Conservation (phyloP, 441 rosid species). For the Pelargonium australe region DNA sequence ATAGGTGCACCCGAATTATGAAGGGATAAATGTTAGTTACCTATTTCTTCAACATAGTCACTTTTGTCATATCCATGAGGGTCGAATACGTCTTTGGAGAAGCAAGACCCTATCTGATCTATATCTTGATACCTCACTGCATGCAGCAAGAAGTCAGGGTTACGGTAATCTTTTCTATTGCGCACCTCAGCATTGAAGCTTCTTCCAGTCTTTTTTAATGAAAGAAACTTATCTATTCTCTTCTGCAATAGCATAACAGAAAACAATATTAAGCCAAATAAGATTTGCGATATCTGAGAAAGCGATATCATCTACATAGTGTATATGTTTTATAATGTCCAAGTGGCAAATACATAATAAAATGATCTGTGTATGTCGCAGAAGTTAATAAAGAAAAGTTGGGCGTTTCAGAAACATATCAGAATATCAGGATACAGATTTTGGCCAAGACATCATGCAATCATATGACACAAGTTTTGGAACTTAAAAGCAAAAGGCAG, state of each 20-base stretch:
- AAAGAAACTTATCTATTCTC: conserved; percentile 69
- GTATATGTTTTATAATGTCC: background rate
- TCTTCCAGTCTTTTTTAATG: conserved; percentile 70
- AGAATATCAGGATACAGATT: background rate
- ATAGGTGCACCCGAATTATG: too few species aligned
- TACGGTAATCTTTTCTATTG: conserved; percentile 85
- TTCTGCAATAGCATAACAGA: conserved; percentile 41
- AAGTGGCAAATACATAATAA: background rate
- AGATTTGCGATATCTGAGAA: conserved; percentile 3
- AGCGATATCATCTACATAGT: background rate
- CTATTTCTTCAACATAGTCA: conserved; percentile 77
- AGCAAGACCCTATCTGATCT: conserved; percentile 90
- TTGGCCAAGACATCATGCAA: background rate
- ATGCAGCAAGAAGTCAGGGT: conserved; percentile 87
- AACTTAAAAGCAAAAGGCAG: too few species aligned
- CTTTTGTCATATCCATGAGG: conserved; percentile 87
- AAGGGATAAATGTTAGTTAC: conserved; percentile 31
- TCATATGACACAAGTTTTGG: background rate
- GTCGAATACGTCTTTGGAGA: conserved; percentile 85
- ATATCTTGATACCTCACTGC: conserved; percentile 94
- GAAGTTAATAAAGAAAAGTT: background rate
- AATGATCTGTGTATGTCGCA: background rate
- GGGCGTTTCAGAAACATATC: background rate
- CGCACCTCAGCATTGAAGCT: conserved; percentile 93
- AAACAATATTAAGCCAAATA: conserved; percentile 6